phyloP scores from a whole-genome alignment of 805 yeast genomes.

The Wickerhamiella sergipiensis region DNA sequence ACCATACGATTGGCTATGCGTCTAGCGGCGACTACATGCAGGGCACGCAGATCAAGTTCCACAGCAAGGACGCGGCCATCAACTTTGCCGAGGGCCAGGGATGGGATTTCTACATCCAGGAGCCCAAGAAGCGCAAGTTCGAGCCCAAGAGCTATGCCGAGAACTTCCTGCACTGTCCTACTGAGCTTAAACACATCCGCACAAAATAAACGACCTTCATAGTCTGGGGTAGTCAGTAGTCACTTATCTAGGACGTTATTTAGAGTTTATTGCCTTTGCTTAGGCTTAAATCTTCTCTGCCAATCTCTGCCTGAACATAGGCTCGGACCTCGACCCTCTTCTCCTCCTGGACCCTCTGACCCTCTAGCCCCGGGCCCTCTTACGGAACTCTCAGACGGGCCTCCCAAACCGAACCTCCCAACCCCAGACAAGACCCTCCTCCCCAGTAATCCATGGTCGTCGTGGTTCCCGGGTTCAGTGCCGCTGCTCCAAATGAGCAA shows the following conservation, averaged over 20 bases:
- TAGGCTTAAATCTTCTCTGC: too few relatives aligned
- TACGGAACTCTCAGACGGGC: too few relatives aligned
- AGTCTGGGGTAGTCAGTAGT: too few relatives aligned
- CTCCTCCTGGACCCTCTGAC: too few relatives aligned
- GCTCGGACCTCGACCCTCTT: too few relatives aligned
- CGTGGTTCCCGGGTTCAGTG: background rate
- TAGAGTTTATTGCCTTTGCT: too few relatives aligned
- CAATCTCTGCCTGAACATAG: too few relatives aligned
- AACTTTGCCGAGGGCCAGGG: constrained; percentile 74
- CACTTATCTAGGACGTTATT: too few relatives aligned
- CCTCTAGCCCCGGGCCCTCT: too few relatives aligned
- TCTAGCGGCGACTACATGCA: constrained; percentile 67
- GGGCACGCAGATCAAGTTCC: constrained; percentile 62
- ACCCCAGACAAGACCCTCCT: background rate
- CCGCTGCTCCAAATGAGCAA: background rate
- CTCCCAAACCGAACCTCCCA: too few relatives aligned
- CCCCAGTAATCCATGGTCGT: background rate
- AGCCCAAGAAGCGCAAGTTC: constrained; percentile 63
- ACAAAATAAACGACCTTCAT: constrained; percentile 51
- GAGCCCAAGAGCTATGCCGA: constrained; percentile 60
- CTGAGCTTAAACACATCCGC: constrained; percentile 66
- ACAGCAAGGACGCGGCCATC: constrained; percentile 61
- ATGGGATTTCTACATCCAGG: constrained; percentile 72
- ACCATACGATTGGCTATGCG: constrained; percentile 77
- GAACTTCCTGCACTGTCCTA: constrained; percentile 55